phyloP scores from a whole-genome alignment of 345 rosid species.

The Mangifera indica region DNA sequence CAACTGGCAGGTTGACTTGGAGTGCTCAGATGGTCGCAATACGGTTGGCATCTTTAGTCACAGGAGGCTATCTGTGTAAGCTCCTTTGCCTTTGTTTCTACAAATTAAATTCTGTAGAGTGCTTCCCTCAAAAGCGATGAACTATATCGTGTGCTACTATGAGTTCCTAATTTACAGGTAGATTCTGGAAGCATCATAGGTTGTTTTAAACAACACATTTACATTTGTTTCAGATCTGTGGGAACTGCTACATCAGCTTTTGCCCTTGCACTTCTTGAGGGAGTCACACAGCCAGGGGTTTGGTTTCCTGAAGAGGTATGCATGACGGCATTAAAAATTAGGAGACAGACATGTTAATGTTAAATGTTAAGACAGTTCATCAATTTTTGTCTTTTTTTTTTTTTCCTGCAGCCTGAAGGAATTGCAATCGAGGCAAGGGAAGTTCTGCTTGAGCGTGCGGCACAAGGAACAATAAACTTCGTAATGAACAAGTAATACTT shows the following conservation, averaged over 20 bases:
- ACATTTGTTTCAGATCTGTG: slow-evolving; percentile 54
- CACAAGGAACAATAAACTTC: slow-evolving; percentile 39
- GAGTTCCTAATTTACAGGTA: not conserved
- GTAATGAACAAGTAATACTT: slow-evolving; percentile 68
- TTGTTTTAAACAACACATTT: not conserved
- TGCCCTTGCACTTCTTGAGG: slow-evolving; percentile 81
- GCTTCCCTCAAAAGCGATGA: not conserved
- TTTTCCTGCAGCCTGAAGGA: slow-evolving; percentile 66
- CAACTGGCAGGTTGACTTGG: slow-evolving; percentile 72
- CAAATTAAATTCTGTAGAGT: slow-evolving; percentile 6
- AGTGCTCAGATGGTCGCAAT: slow-evolving; percentile 68
- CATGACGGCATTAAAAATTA: not conserved
- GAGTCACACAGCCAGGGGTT: slow-evolving; percentile 88
- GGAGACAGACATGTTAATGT: not conserved
- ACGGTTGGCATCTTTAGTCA: slow-evolving; percentile 75
- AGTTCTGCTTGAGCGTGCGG: slow-evolving; percentile 71
- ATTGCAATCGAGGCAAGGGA: slow-evolving; percentile 83
- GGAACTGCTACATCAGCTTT: slow-evolving; percentile 76
- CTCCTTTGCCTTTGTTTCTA: slow-evolving; percentile 3
- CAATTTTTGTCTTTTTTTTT: not conserved
- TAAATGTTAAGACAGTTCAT: slow-evolving; percentile 1
- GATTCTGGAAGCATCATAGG: not conserved
- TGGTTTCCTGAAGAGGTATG: slow-evolving; percentile 97
- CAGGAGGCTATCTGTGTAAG: slow-evolving; percentile 76
- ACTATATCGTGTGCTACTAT: not conserved